phyloP scores from a whole-genome alignment of 2,329 filamentous ascomycete species.

The Aphanocladium album region DNA sequence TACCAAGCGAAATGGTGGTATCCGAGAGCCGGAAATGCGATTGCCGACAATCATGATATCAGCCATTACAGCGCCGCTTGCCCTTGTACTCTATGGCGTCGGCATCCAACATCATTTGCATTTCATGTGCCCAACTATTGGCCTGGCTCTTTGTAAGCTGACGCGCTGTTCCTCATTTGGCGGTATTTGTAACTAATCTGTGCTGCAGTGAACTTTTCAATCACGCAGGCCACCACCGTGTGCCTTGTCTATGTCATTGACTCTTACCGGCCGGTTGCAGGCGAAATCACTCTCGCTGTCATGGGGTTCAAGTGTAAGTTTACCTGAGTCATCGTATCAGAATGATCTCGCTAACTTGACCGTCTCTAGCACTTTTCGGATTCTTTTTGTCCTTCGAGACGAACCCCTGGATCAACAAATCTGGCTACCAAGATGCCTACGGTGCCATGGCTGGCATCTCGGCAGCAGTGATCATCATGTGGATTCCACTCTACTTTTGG shows the following conservation, averaged over 20 bases:
- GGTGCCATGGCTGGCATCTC: constrained; percentile 50
- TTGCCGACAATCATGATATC: constrained; percentile 44
- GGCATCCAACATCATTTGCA: constrained; percentile 42
- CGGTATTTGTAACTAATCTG: constrained; percentile 6
- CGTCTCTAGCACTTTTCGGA: constrained; percentile 37
- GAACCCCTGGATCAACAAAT: constrained; percentile 49
- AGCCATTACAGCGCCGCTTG: constrained; percentile 28
- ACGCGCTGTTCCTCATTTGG: not conserved
- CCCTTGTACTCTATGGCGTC: constrained; percentile 41
- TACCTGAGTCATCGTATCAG: not conserved
- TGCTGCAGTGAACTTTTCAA: constrained; percentile 46
- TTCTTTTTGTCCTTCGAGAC: constrained; percentile 57
- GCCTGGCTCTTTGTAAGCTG: constrained; percentile 45
- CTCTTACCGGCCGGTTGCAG: constrained; percentile 20
- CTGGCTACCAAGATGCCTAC: constrained; percentile 47
- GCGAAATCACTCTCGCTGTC: constrained; percentile 38
- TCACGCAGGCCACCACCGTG: constrained; percentile 51
- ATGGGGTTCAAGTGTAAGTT: constrained; percentile 49
- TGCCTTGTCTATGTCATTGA: constrained; percentile 55
- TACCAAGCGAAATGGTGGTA: constrained; percentile 48
- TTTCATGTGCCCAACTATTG: constrained; percentile 53
- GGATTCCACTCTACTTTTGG: constrained; percentile 34
- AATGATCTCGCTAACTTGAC: not conserved
- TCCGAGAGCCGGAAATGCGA: constrained; percentile 58
- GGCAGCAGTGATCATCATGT: constrained; percentile 40